A percentile compares a stretch with the other conserved stretches of the same genome.
Evolutionary conservation across 345 rosid species (phyloP).

Genomic region (Salix udensis): DNA sequence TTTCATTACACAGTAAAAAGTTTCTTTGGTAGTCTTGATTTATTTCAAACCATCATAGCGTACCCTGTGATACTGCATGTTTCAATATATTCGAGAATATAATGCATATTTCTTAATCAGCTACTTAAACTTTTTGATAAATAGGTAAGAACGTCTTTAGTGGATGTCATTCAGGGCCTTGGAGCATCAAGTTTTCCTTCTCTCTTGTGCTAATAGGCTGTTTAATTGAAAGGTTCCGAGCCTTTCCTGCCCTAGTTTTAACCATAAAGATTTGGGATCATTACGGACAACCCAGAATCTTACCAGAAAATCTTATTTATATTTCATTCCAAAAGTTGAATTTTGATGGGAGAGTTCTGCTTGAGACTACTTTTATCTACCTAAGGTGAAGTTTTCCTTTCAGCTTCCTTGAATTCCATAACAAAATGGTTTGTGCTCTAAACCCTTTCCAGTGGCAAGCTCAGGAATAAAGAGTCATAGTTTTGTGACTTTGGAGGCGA

Average conservation of each 20-base stretch:
- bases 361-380: background rate
- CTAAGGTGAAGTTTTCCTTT: background rate
- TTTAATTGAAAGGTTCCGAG: background rate
- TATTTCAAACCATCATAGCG: no score
- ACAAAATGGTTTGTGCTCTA: background rate
- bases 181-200: background rate
- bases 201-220: background rate
- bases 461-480: background rate
- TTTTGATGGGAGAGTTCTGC: background rate
- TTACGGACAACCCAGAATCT: background rate
- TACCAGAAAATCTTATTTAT: background rate
- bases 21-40: no score
- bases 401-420: no score
- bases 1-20: no score
- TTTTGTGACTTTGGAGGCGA: background rate
- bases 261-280: background rate
- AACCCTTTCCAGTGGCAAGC: background rate
- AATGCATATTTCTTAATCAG: no score
- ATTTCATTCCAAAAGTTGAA: background rate
- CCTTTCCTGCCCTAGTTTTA: background rate
- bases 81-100: no score
- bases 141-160: no score
- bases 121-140: no score
- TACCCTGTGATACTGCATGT: no score
- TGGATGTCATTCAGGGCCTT: background rate